Base-by-base conservation (phyloP, 2,329 filamentous ascomycete genomes). In the Elsinoe fawcettii region DNA sequence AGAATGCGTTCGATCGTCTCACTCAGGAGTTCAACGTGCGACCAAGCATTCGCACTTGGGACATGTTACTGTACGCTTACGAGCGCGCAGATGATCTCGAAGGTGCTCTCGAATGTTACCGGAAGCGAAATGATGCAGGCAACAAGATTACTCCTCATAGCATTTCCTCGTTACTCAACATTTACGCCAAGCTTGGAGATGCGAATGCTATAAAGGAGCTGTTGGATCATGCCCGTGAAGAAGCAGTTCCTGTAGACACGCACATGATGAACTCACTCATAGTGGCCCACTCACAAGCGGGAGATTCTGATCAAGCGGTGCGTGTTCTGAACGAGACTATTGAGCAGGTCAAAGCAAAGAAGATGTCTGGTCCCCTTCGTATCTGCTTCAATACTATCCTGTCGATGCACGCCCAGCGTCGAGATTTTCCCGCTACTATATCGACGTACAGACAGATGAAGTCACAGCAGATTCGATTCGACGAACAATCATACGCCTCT, bases 341-440 rank as follows among this genome's bases (percentile, higher is more conserved):
- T 20, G 27, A 55, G 55, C 58, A 65, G 25, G 58, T 63, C 1
- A 20, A 70, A 71, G 11, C 74, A 77, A 60, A 72, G 1, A 51
- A 75, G 12, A 67, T 82, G 0, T 67, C 75, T 16, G 77, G 82
- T 1, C 74, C 77, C 1, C 74, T 79, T 20, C 84, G 84, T 1
- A 74, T 77, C 30, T 81, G 90, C 66, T 96, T 88, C 88, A 96
- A 96, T 66, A 77, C 82, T 55, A 72, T 96, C 30, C 74, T 96
- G 3, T 77, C 80, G 57, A 81, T 86, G 60, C 80, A 90, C 67
- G 88, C 87, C 5, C 73, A 81, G 57, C 77, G 80, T 5, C 80
- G 85, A 57, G 78, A 86, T 60, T 64, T 84, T 25, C 67, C 74
- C 20, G 75, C 74, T n/a, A 75, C 80, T 14, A 75, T 79, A 61